Evolutionary conservation across 2,329 filamentous ascomycete genomes (phyloP).

Genomic region (Trichoderma asperellum): DNA sequence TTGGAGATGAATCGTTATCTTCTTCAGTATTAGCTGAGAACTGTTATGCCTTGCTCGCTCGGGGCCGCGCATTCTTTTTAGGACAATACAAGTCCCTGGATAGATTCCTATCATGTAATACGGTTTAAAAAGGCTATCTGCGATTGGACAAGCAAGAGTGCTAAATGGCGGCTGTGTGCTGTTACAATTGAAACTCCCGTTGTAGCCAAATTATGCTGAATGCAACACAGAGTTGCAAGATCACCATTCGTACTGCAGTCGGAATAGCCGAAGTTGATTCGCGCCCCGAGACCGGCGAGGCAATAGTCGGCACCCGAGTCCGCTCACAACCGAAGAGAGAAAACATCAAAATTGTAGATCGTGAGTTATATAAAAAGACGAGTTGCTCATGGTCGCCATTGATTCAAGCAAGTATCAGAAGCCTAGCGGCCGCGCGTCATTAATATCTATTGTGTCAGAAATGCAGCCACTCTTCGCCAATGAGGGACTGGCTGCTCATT

Average conservation of each 20-base stretch:
- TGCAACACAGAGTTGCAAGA: neutral
- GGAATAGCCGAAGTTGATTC: constrained; percentile 18
- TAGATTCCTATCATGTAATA: neutral
- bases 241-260: neutral
- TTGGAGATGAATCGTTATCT: neutral
- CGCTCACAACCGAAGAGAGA: neutral
- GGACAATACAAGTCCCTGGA: neutral
- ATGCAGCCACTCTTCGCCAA: neutral
- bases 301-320: neutral
- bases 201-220: neutral
- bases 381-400: neutral
- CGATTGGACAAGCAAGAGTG: neutral
- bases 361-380: neutral
- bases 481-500: neutral
- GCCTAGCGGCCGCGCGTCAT: neutral
- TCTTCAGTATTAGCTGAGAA: neutral
- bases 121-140: neutral
- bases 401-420: neutral
- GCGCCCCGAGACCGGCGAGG: constrained; percentile 18
- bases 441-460: neutral
- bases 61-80: neutral
- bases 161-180: neutral
- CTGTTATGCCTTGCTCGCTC: neutral
- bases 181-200: neutral
- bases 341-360: neutral